Evolutionary conservation across 495 filamentous ascomycete species (phyloP).

Genomic region (Amphirosellinia nigrospora): DNA sequence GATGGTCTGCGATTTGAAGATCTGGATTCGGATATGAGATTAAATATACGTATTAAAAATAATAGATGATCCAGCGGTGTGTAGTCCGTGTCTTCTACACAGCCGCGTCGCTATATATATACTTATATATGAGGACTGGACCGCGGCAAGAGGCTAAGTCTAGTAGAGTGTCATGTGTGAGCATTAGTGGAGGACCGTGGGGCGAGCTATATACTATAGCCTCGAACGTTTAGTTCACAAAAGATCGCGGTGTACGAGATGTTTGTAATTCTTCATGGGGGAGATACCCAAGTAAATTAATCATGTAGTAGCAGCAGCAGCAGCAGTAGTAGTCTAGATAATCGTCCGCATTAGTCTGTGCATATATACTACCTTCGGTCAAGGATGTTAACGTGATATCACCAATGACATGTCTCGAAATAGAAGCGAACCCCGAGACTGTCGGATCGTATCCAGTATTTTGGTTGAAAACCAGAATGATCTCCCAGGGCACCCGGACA

Average conservation of each 20-base stretch:
- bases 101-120: neutral
- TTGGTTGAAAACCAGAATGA: neutral
- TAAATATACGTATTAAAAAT: neutral
- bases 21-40: neutral
- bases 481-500: neutral
- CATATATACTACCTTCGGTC: neutral
- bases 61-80: neutral
- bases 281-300: neutral
- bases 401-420: neutral
- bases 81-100: neutral
- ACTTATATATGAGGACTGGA: neutral
- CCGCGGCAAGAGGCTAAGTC: neutral
- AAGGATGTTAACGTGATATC: neutral
- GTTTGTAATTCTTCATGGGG: neutral
- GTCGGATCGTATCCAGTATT: neutral
- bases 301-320: too few species aligned
- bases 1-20: neutral
- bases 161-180: neutral
- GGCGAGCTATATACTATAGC: neutral
- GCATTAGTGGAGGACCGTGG: neutral
- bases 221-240: neutral
- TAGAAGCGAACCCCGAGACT: neutral
- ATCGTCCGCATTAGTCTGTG: slow-evolving; percentile 6
- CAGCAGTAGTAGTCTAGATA: neutral
- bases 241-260: neutral